These are phyloP conservation scores for Amanita subjunquillea DNA, from an alignment of 768 basidiomycete species.

Conservation along the genomic window DNA sequence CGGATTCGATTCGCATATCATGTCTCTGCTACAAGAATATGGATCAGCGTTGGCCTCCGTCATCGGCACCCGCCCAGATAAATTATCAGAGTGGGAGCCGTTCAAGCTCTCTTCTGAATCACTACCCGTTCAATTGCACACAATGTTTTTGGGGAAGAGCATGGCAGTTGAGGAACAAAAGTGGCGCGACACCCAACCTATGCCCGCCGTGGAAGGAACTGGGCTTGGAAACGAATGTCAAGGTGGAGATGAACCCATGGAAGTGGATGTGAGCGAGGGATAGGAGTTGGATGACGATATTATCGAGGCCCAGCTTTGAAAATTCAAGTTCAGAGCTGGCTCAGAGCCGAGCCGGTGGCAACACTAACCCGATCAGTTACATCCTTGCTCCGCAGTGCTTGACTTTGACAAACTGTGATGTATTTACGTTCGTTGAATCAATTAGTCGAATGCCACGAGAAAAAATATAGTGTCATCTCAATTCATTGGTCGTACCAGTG, in stretches of 20 bases:
- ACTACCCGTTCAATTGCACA: slow-evolving; percentile 6
- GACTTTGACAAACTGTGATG: too few relatives aligned
- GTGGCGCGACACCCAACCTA: neutral
- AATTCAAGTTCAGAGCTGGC: too few relatives aligned
- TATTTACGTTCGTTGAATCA: too few relatives aligned
- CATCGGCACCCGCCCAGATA: neutral
- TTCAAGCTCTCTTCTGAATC: neutral
- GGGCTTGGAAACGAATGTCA: neutral
- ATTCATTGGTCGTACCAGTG: too few relatives aligned
- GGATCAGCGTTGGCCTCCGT: slow-evolving; percentile 7
- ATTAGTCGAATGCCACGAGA: too few relatives aligned
- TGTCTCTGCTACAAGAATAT: slow-evolving; percentile 3
- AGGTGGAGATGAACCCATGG: slow-evolving; percentile 6
- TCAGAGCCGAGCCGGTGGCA: too few relatives aligned
- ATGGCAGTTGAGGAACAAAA: slow-evolving; percentile 6
- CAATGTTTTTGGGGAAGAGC: slow-evolving; percentile 10
- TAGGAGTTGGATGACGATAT: slow-evolving; percentile 7
- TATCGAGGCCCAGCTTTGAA: slow-evolving; percentile 2
- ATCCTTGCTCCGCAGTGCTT: neutral
- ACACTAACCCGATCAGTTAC: too few relatives aligned
- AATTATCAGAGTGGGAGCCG: neutral
- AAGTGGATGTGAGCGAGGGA: slow-evolving; percentile 2
- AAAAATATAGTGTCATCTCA: too few relatives aligned
- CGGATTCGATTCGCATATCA: slow-evolving; percentile 1
- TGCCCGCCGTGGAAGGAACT: too few relatives aligned